Percentiles rank a stretch among this genome's conserved stretches.
These are phyloP conservation scores for Phytopythium delawarense DNA, from an alignment of 352 stramenopile genomes.

Conservation along the genomic window DNA sequence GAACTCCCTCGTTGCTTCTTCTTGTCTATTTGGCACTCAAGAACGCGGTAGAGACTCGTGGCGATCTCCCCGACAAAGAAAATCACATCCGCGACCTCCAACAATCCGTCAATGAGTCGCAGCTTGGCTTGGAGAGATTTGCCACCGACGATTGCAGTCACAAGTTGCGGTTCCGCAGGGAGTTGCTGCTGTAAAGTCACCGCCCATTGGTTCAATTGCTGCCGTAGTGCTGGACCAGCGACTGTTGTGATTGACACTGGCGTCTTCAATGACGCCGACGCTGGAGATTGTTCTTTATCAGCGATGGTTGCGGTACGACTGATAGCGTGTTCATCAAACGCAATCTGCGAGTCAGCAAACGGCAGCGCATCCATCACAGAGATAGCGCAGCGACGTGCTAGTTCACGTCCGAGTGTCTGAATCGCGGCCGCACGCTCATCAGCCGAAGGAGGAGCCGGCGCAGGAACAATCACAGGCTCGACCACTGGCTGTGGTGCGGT, in stretches of 20 bases:
- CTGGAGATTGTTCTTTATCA: neutral
- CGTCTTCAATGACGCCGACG: neutral
- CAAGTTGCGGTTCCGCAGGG: neutral
- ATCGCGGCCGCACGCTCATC: neutral
- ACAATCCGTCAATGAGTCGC: slow-evolving; percentile 55
- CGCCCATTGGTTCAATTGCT: slow-evolving; percentile 26
- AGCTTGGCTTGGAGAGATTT: slow-evolving; percentile 48
- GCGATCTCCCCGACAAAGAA: slow-evolving; percentile 71
- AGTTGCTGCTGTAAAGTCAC: slow-evolving; percentile 21
- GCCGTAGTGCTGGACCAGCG: slow-evolving; percentile 19
- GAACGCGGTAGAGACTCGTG: slow-evolving; percentile 46
- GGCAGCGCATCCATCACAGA: slow-evolving; percentile 4
- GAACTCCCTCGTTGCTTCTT: slow-evolving; percentile 1
- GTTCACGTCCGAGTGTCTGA: neutral
- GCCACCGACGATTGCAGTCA: slow-evolving; percentile 53
- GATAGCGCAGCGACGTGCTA: neutral
- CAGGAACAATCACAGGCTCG: neutral
- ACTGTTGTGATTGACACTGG: neutral
- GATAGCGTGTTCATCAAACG: neutral
- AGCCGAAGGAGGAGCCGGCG: neutral
- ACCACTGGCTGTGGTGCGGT: neutral
- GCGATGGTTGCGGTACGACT: no score
- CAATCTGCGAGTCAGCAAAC: neutral
- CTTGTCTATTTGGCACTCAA: slow-evolving; percentile 21
- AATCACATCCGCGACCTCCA: slow-evolving; percentile 50